Evolutionary conservation across 441 rosid genomes (phyloP).

Genomic region (Adansonia rubrostipa): DNA sequence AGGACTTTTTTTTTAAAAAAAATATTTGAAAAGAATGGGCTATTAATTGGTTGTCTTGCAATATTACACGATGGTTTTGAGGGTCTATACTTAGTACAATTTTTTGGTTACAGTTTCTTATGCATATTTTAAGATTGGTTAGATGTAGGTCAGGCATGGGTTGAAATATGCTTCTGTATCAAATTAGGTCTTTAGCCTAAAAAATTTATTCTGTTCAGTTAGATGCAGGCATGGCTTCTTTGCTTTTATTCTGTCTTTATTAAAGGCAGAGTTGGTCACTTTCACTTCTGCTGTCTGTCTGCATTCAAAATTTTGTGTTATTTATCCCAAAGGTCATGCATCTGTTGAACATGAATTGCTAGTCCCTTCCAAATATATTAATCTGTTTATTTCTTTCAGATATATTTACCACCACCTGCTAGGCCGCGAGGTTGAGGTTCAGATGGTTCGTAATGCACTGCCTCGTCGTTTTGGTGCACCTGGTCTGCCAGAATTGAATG

Average conservation of each 20-base stretch:
- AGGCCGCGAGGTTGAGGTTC: constrained; percentile 98
- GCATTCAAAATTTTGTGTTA: constrained; percentile 11
- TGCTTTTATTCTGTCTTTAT: background rate
- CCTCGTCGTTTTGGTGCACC: constrained; percentile 99
- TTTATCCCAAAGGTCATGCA: background rate
- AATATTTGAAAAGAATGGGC: background rate
- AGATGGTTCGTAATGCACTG: constrained; percentile 84
- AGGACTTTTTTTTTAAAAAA: no score
- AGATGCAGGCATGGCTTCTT: background rate
- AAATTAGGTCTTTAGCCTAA: background rate
- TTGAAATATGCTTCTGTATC: background rate
- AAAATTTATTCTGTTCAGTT: background rate
- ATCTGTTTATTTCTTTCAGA: constrained; percentile 43
- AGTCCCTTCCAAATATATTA: background rate
- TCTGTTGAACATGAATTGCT: constrained; percentile 5
- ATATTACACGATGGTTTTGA: background rate
- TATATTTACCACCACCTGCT: constrained; percentile 92
- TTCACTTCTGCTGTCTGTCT: background rate
- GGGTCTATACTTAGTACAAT: background rate
- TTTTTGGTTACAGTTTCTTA: background rate
- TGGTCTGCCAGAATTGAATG: constrained; percentile 97
- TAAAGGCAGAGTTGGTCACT: background rate
- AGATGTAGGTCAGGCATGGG: background rate
- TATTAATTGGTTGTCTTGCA: background rate
- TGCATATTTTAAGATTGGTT: background rate